Evolutionary conservation across 208 protist genomes (phyloP), one percentile per base, ranked within the genome.

Genomic region (Leishmania arabica): DNA sequence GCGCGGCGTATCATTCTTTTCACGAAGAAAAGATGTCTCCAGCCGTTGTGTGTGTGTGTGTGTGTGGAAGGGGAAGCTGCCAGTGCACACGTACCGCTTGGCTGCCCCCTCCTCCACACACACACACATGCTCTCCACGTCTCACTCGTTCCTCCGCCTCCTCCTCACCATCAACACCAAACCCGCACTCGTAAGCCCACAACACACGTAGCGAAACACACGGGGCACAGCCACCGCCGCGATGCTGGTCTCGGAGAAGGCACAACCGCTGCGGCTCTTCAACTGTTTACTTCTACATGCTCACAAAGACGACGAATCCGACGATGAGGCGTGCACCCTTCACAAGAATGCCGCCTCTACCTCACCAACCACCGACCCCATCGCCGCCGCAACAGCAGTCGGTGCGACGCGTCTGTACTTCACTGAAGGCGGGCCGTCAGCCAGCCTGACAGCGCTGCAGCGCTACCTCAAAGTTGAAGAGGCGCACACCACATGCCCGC

Each of bases 321-420:
- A 34, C 15, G 17, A 24, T 15, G n/a, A 54, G 56, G 31, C 1
- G 6, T 37, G 40, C 53, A 31, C 60, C 34, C 9, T 37, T 13
- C 58, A 65, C 75, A 60, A 60, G 45, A 54, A 6, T 15, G 31
- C 31, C 9, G 47, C 27, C 49, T n/a, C n/a, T 27, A 40, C 17
- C 72, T n/a, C 72, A 27, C 49, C n/a, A 47, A 9, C 2, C 2
- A 45, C 37, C 40, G 21, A 78, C n/a, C 24, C 60, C 7, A 6
- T 47, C 60, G 31, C 51, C 37, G 27, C 42, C 31, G 31, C 51
- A 42, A n/a, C 64, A 42, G 54, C 40, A 47, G 31, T 24, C 56
- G 37, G 34, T 45, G 76, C 37, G 27, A 21, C 76, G 13, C 76
- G 76, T 34, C 49, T 79, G 76, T 79, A 79, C 34, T 68, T 79